These are phyloP conservation scores for Candida namnaoensis DNA, from an alignment of 805 yeast genomes.

Conservation along the genomic window DNA sequence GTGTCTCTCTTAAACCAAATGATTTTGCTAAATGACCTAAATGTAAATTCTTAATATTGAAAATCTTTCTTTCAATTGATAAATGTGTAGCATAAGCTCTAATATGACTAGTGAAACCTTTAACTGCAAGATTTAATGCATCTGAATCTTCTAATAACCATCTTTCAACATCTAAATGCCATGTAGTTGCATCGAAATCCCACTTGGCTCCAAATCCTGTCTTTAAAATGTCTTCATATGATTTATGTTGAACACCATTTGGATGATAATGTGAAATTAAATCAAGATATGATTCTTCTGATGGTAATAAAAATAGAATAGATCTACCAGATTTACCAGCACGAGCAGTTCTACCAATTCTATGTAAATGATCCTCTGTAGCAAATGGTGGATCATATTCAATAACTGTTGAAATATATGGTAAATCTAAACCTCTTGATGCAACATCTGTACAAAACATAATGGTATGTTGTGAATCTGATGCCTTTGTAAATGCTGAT, in stretches of 20 bases:
- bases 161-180: constrained; percentile 88
- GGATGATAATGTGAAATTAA: constrained; percentile 51
- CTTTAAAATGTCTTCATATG: constrained; percentile 37
- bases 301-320: constrained; percentile 74
- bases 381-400: constrained; percentile 96
- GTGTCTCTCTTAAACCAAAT: constrained; percentile 92
- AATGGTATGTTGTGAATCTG: constrained; percentile 45
- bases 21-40: constrained; percentile 94
- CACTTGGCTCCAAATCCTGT: constrained; percentile 45
- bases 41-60: constrained; percentile 78
- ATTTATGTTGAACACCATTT: constrained; percentile 37
- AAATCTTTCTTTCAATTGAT: constrained; percentile 65
- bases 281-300: constrained; percentile 81
- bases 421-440: constrained; percentile 91
- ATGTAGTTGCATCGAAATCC: constrained; percentile 94
- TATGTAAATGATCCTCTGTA: constrained; percentile 88
- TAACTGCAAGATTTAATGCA: constrained; percentile 58
- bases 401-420: constrained; percentile 74
- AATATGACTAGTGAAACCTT: constrained; percentile 81
- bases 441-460: constrained; percentile 97
- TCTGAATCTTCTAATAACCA: constrained; percentile 66
- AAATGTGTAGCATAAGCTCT: constrained; percentile 96
- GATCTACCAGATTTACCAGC: constrained; percentile 87
- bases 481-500: constrained; percentile 28
- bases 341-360: constrained; percentile 97